Evolutionary conservation across 2,329 filamentous ascomycete genomes (phyloP).

Genomic region (Monilinia vaccinii-corymbosi): DNA sequence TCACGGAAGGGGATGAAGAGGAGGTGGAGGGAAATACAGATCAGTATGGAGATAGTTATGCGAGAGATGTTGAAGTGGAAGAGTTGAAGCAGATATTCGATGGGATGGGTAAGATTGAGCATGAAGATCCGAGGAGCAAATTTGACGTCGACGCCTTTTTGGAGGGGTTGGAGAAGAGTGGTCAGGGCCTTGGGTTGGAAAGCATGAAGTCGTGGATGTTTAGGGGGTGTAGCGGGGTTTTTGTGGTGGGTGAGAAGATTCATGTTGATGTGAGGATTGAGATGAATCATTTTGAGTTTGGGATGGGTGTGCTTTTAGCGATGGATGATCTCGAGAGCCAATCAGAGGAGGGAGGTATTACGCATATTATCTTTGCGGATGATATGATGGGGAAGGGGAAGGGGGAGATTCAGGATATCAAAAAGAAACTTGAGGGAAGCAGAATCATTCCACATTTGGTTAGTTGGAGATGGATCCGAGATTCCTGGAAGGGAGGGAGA

Average conservation of each 20-base stretch:
- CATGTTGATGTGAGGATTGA: conserved; percentile 36
- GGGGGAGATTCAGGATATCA: conserved; percentile 30
- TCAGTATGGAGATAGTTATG: conserved; percentile 73
- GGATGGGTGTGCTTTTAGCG: conserved; percentile 46
- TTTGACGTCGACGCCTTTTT: conserved; percentile 36
- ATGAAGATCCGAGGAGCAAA: conserved; percentile 23
- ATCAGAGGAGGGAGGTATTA: conserved; percentile 46
- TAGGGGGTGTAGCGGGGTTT: conserved; percentile 28
- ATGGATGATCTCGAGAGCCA: conserved; percentile 26
- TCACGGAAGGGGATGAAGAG: conserved; percentile 44
- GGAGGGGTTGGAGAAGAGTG: conserved; percentile 45
- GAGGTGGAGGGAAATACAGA: conserved; percentile 59
- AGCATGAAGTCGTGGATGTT: conserved; percentile 46
- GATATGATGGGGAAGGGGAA: conserved; percentile 34
- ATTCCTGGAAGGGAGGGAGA: conserved; percentile 72
- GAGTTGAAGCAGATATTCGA: conserved; percentile 49
- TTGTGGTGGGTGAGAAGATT: conserved; percentile 28
- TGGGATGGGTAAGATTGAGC: conserved; percentile 39
- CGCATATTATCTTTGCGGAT: conserved; percentile 59
- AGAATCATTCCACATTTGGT: conserved; percentile 55
- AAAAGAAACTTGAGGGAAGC: conserved; percentile 36
- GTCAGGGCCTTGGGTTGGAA: conserved; percentile 40
- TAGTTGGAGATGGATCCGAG: conserved; percentile 60
- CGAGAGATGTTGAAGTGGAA: conserved; percentile 54
- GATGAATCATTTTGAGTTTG: conserved; percentile 56